Base-by-base conservation (phyloP, 192 early-diverging fungal species). In the Geranomyces variabilis region DNA sequence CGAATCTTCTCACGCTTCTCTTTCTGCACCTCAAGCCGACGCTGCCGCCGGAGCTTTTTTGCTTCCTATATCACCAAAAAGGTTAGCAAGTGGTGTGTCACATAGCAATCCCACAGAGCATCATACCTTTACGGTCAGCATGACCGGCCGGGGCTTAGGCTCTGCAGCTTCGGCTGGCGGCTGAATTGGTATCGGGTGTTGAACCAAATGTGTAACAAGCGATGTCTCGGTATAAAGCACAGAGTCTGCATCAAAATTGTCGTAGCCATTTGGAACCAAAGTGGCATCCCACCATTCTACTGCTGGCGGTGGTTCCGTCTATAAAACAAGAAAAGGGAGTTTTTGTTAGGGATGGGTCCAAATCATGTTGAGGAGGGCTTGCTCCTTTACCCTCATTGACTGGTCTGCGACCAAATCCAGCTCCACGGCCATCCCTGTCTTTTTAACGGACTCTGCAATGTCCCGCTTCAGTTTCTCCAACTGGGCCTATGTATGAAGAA, bases 251-350 rank as follows among this genome's bases (percentile, higher is more conserved):
- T 70, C 55, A 68, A 89, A 77, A 48, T 83, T 81, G 36, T 86
- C 87, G 78, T 97, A 98, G 51, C 84, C 86, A 72, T 92, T 86
- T 1, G 81, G 74, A 12, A 81, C 74, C 26, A 98, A 84, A 14
- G 90, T 91, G 36, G 86, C 87, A 84, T 99, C 97, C 97, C 97
- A 99, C 97, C 97, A 99, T 78, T 99, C 97, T 13, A 93, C 86
- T 1, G 65, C 81, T 0, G 95, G 92, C 26, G 94, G 91, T 53
- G 86, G 78, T 30, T 86, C 80, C 68, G 83, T 81, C 90, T 89
- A 74, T 74, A 81, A 58, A 31, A 41, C 36, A 41, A 41, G 10
- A 41, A 41, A 10, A 3, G 10, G n/a, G n/a, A n/a, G n/a, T n/a
- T n/a, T n/a, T n/a, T 34, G n/a, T n/a, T n/a, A n/a, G n/a, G n/a